Base-by-base conservation (phyloP, 1,139 yeast species). In the Scheffersomyces cryptocercus region DNA sequence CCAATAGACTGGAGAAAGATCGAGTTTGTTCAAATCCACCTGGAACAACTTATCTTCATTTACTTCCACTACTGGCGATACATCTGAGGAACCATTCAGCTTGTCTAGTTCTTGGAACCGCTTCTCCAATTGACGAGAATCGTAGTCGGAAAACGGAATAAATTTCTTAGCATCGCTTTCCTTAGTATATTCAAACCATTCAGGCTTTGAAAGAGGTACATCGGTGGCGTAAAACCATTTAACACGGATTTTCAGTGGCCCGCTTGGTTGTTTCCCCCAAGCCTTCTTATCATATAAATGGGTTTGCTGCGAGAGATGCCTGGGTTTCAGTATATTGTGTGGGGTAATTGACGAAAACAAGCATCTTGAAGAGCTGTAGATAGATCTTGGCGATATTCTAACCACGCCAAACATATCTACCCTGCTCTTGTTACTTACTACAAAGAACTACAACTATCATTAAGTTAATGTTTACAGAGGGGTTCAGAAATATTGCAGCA, bases 181-280 rank as follows among this genome's bases (percentile, higher is more conserved):
- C 43, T 77, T 76, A 20, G 56, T 63, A 50, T 83, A 83, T 16
- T 73, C 60, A 51, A 72, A 74, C 67, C 84, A 78, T 6, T 65
- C 69, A 0, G 96, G 96, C 61, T 86, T 86, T 5, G 79, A 65
- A 15, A 73, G 62, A 0, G 97, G 96, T 5, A 81, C 64, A 58
- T 89, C 96, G 0, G 90, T 83, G 1, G 96, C 95, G 57, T 88
- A 85, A 59, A 81, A 88, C 97, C 97, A 89, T 50, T 70, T 66
- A 20, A 67, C 56, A 14, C 35, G 35, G 35, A 31, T 31, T 14
- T 31, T 31, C 35, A 14, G 35, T n/a, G 20, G 35, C 9, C 11
- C 11, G 7, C 20, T 31, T 20, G 35, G 26, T 5, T 6, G 26
- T 6, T 20, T 20, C 7, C 26, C 26, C 26, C 8, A 20, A 20